phyloP scores from a whole-genome alignment of 495 filamentous ascomycete genomes.

The Alectoria sarmentosa region DNA sequence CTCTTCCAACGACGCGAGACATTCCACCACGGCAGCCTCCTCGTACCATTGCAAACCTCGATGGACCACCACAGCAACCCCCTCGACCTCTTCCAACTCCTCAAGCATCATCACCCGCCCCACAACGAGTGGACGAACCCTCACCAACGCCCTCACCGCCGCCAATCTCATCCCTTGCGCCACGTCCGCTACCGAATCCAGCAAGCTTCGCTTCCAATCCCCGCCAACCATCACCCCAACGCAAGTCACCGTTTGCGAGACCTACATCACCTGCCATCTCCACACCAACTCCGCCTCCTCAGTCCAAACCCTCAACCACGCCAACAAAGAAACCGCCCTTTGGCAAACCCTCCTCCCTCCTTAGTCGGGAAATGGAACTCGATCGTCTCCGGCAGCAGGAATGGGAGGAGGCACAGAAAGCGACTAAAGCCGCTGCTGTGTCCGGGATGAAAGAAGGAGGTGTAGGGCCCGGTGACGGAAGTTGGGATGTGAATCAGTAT shows the following conservation, averaged over 20 bases:
- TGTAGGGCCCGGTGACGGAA: conserved; percentile 50
- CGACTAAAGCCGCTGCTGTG: conserved; percentile 50
- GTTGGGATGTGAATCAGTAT: conserved; percentile 86
- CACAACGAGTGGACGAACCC: conserved; percentile 13
- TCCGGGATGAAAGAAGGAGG: conserved; percentile 39
- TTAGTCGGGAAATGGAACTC: conserved; percentile 94
- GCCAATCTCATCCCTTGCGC: conserved; percentile 20
- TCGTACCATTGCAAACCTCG: conserved; percentile 25
- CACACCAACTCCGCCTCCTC: conserved; percentile 31
- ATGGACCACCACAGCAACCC: conserved; percentile 31
- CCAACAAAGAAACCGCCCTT: conserved; percentile 39
- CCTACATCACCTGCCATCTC: conserved; percentile 29
- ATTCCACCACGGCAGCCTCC: conserved; percentile 7
- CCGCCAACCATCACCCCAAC: conserved; percentile 24
- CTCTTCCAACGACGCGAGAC: conserved; percentile 28
- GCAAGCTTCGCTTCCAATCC: conserved; percentile 43
- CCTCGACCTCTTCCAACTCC: conserved; percentile 35
- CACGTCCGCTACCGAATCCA: conserved; percentile 48
- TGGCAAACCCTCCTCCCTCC: conserved; percentile 50
- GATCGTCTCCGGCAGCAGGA: conserved; percentile 89
- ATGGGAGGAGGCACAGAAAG: conserved; percentile 89
- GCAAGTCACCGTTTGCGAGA: conserved; percentile 28
- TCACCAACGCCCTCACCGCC: conserved; percentile 31
- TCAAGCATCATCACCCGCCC: conserved; percentile 14
- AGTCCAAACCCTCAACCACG: conserved; percentile 26